These are phyloP conservation scores for Pseudomicrostroma phylloplanum DNA, from an alignment of 1,284 basidiomycete species.

Conservation along the genomic window DNA sequence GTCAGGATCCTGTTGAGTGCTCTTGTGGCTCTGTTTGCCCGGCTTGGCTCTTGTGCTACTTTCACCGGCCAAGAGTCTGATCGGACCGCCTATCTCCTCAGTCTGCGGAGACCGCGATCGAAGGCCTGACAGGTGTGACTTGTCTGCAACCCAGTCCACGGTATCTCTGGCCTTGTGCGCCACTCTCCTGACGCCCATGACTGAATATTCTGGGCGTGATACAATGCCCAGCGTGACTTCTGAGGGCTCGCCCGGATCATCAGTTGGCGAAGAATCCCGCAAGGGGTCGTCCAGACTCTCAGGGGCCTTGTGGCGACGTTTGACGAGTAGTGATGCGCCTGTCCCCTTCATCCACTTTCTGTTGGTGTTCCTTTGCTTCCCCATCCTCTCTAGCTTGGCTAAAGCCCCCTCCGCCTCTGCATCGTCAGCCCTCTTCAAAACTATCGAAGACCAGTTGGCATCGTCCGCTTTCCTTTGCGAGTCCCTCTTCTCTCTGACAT, in stretches of 20 bases:
- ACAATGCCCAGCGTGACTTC: constrained; percentile 37
- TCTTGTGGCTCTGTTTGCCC: background rate
- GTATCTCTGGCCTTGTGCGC: constrained; percentile 13
- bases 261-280: background rate
- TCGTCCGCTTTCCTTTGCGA: too few species aligned
- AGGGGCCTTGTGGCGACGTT: too few species aligned
- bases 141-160: background rate
- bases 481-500: too few species aligned
- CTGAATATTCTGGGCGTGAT: constrained; percentile 21
- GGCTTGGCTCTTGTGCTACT: background rate
- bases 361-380: background rate
- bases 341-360: constrained; percentile 4
- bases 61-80: background rate
- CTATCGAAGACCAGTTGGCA: too few species aligned
- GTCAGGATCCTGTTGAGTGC: background rate
- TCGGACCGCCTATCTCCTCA: background rate
- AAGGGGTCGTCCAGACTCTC: background rate
- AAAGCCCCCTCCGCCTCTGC: constrained; percentile 5
- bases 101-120: constrained; percentile 7
- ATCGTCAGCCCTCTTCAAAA: too few species aligned
- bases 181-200: constrained; percentile 18
- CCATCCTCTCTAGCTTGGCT: constrained; percentile 11
- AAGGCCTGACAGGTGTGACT: background rate
- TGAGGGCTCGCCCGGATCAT: constrained; percentile 1
- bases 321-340: constrained; percentile 5